Evolutionary conservation across 2,329 filamentous ascomycete species (phyloP).

Genomic region (Diplodia scrobiculata): DNA sequence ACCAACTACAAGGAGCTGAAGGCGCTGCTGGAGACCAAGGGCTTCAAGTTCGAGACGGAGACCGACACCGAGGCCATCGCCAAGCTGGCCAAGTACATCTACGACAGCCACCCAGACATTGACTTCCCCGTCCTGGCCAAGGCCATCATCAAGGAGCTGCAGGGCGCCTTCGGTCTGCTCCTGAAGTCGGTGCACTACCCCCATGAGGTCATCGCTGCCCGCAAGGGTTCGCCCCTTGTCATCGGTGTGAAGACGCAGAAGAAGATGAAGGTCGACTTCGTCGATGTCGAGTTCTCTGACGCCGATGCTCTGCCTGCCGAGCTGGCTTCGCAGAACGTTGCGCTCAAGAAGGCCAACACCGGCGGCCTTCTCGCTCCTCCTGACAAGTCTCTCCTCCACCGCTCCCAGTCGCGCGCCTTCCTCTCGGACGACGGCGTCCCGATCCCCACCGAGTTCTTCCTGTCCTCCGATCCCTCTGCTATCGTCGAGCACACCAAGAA

Average conservation of each 20-base stretch:
- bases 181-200: slow-evolving; percentile 99
- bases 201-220: slow-evolving; percentile 94
- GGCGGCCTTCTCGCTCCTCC: slow-evolving; percentile 70
- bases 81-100: slow-evolving; percentile 97
- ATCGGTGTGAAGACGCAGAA: slow-evolving; percentile 95
- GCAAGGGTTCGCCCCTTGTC: slow-evolving; percentile 96
- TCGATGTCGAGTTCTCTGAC: slow-evolving; percentile 95
- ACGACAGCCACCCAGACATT: slow-evolving; percentile 89
- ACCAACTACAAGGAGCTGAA: slow-evolving; percentile 99
- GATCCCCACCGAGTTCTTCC: slow-evolving; percentile 98
- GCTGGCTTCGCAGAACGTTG: slow-evolving; percentile 92
- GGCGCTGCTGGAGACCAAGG: slow-evolving; percentile 88
- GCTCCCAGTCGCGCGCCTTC: slow-evolving; percentile 97
- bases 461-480: slow-evolving; percentile 96
- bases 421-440: slow-evolving; percentile 97
- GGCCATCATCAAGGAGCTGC: slow-evolving; percentile 96
- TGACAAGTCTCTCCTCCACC: slow-evolving; percentile 97
- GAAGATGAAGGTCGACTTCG: slow-evolving; percentile 99
- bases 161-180: slow-evolving; percentile 94
- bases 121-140: slow-evolving; percentile 96
- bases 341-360: slow-evolving; percentile 75
- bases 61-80: slow-evolving; percentile 99
- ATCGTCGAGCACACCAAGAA: slow-evolving; percentile 99
- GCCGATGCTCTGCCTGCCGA: slow-evolving; percentile 82
- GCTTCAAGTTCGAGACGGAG: slow-evolving; percentile 98